phyloP scores from a whole-genome alignment of 495 filamentous ascomycete species.

The Xylaria palmicola region DNA sequence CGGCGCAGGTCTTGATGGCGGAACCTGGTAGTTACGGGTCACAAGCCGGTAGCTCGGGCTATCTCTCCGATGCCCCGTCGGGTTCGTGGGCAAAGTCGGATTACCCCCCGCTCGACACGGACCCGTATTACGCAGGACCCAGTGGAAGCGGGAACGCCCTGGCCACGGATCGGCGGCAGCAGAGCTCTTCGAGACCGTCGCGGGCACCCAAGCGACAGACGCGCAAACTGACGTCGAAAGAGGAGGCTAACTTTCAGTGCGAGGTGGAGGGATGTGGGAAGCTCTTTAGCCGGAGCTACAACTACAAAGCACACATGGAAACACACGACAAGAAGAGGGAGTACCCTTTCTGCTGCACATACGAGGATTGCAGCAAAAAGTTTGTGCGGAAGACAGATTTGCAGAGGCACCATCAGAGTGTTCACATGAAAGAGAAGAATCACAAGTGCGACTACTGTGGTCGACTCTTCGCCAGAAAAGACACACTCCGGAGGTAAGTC shows the following conservation, averaged over 20 bases:
- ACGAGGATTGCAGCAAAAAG: constrained; percentile 64
- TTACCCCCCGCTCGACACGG: constrained; percentile 40
- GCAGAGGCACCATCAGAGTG: constrained; percentile 76
- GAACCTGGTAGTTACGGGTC: constrained; percentile 38
- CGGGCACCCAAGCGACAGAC: constrained; percentile 43
- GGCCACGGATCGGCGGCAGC: constrained; percentile 34
- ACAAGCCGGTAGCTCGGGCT: constrained; percentile 40
- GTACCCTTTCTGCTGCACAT: constrained; percentile 66
- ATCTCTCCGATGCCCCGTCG: constrained; percentile 48
- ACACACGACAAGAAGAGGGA: constrained; percentile 77
- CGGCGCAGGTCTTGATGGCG: constrained; percentile 41
- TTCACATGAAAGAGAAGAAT: constrained; percentile 73
- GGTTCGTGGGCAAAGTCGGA: constrained; percentile 51
- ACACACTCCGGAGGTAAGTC: constrained; percentile 74
- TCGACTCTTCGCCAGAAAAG: constrained; percentile 75
- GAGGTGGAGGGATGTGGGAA: constrained; percentile 68
- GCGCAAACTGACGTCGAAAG: constrained; percentile 64
- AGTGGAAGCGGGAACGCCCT: constrained; percentile 14
- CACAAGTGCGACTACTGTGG: constrained; percentile 70
- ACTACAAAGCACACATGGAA: constrained; percentile 87
- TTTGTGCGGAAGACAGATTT: constrained; percentile 87
- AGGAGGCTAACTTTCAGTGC: constrained; percentile 77
- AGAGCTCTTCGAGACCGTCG: constrained; percentile 34
- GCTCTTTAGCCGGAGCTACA: constrained; percentile 84
- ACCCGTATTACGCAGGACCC: constrained; percentile 39